Conservation (phyloP, 2,329 filamentous ascomycete species). For the Macrophomina phaseolina region DNA sequence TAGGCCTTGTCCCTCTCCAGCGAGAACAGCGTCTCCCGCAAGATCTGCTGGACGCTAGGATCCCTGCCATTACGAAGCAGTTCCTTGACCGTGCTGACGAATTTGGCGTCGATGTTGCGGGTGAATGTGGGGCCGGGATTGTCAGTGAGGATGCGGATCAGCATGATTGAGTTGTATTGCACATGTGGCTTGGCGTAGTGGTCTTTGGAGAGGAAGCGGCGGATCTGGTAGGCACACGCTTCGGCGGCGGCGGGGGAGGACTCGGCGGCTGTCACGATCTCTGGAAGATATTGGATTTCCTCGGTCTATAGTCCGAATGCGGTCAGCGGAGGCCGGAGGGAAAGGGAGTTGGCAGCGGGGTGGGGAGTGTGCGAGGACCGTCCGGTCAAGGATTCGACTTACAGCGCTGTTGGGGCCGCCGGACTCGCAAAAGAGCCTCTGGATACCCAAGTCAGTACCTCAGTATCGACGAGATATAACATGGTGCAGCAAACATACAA, state of each 20-base stretch:
- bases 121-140: slow-evolving; percentile 92
- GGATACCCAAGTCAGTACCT: slow-evolving; percentile 25
- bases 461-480: slow-evolving; percentile 14
- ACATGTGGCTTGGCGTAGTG: slow-evolving; percentile 68
- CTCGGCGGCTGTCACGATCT: slow-evolving; percentile 93
- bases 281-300: slow-evolving; percentile 89
- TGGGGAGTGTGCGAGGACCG: not conserved
- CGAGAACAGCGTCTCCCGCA: slow-evolving; percentile 83
- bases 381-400: slow-evolving; percentile 28
- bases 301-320: slow-evolving; percentile 65
- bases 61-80: slow-evolving; percentile 75
- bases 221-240: slow-evolving; percentile 79
- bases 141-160: slow-evolving; percentile 87
- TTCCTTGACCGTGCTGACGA: slow-evolving; percentile 76
- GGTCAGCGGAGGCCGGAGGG: slow-evolving; percentile 1
- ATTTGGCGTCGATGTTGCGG: slow-evolving; percentile 85
- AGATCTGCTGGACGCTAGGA: slow-evolving; percentile 78
- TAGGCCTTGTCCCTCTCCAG: slow-evolving; percentile 74
- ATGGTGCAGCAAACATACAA: slow-evolving; percentile 41
- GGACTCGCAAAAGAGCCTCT: slow-evolving; percentile 85
- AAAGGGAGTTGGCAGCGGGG: not conserved
- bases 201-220: slow-evolving; percentile 79
- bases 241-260: slow-evolving; percentile 85
- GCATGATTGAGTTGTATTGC: slow-evolving; percentile 97
- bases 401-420: slow-evolving; percentile 59